Percentiles rank a stretch among this genome's conserved stretches.
Conservation (phyloP, 2,329 filamentous ascomycete genomes). For the Ilyonectria robusta region DNA sequence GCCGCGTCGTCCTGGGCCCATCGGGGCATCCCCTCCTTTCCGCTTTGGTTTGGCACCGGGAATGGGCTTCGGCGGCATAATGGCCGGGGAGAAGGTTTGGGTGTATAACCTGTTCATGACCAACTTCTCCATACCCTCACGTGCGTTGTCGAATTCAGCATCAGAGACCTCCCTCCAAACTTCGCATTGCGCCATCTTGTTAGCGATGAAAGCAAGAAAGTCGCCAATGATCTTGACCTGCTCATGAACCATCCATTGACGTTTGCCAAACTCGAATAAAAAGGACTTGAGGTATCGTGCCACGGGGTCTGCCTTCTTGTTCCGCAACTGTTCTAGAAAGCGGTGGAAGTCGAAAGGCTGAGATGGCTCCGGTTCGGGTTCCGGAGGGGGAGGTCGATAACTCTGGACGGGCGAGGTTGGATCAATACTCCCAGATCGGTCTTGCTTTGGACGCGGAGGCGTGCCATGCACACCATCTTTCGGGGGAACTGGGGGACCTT, state of each 20-base stretch:
- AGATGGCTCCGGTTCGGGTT: conserved; percentile 83
- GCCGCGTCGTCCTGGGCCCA: conserved; percentile 87
- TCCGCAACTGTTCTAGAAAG: conserved; percentile 94
- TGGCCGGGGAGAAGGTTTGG: conserved; percentile 96
- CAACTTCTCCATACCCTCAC: conserved; percentile 99
- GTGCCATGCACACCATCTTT: conserved; percentile 68
- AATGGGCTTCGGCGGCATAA: conserved; percentile 83
- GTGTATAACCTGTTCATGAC: conserved; percentile 98
- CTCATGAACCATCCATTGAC: conserved; percentile 99
- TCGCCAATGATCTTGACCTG: conserved; percentile 99
- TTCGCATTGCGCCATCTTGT: conserved; percentile 98
- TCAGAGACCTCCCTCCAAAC: conserved; percentile 97
- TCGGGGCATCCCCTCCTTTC: conserved; percentile 76
- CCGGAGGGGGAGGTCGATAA: conserved; percentile 78
- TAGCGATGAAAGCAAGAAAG: conserved; percentile 95
- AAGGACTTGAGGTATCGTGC: conserved; percentile 97
- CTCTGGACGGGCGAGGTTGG: conserved; percentile 66
- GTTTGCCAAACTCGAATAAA: conserved; percentile 93
- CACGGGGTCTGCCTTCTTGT: conserved; percentile 97
- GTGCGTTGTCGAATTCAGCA: conserved; percentile 97
- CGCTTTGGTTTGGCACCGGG: conserved; percentile 77
- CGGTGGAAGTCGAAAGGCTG: conserved; percentile 97
- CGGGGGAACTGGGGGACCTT: conserved; percentile 70
- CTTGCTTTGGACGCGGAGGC: conserved; percentile 56
- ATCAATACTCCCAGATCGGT: conserved; percentile 51